These are phyloP conservation scores for Phytophthora kernoviae DNA, from an alignment of 352 stramenopile genomes.

Conservation along the genomic window DNA sequence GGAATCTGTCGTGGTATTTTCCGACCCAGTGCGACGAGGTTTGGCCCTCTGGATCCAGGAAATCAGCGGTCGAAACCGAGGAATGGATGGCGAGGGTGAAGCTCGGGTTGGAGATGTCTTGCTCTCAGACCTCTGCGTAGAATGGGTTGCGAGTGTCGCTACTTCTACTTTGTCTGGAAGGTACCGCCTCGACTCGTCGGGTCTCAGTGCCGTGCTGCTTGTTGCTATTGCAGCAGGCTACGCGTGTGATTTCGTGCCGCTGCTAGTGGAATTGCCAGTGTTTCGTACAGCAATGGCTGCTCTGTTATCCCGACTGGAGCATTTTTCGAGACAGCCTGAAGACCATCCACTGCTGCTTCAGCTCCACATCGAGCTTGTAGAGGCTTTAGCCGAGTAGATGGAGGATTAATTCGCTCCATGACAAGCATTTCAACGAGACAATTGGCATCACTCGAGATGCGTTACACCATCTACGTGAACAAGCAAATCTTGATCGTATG, in stretches of 20 bases:
- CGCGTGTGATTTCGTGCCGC: not conserved
- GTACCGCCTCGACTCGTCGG: not conserved
- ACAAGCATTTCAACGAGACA: no score
- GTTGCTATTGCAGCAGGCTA: constrained; percentile 9
- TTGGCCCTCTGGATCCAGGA: constrained; percentile 16
- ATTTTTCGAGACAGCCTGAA: constrained; percentile 2
- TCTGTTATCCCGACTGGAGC: constrained; percentile 17
- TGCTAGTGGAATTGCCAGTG: constrained; percentile 14
- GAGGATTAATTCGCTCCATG: not conserved
- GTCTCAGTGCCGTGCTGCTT: constrained; percentile 6
- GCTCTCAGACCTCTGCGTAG: constrained; percentile 22
- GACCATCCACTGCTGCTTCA: constrained; percentile 9
- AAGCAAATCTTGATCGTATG: no score
- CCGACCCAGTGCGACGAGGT: constrained; percentile 19
- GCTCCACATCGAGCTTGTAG: constrained; percentile 16
- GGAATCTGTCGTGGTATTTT: constrained; percentile 1
- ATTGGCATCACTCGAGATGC: no score
- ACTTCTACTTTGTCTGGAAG: not conserved
- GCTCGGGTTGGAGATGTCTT: constrained; percentile 1
- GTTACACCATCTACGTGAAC: no score
- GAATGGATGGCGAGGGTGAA: not conserved
- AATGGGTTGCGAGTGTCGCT: constrained; percentile 7
- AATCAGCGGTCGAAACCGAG: not conserved
- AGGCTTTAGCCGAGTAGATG: not conserved
- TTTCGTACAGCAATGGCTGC: not conserved